phyloP scores from a whole-genome alignment of 371 early-diverging fungal species.

The Globomyces sp. region DNA sequence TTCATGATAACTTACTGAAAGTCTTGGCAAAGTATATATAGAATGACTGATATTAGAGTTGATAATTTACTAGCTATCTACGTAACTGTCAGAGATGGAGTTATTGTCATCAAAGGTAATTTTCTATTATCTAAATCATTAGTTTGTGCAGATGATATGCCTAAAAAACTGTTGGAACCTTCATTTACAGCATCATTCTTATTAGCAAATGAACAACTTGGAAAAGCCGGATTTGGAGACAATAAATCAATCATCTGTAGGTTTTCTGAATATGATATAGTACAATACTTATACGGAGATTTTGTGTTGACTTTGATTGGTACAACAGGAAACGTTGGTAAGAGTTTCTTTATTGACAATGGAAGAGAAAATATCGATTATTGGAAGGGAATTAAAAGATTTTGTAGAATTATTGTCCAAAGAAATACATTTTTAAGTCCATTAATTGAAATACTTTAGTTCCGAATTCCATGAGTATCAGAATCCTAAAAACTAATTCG shows the following conservation, averaged over 20 bases:
- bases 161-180: slow-evolving; percentile 4
- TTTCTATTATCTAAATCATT: background rate
- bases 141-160: slow-evolving; percentile 7
- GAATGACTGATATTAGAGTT: background rate
- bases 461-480: too few relatives aligned
- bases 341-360: background rate
- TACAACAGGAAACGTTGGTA: background rate
- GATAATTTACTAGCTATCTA: slow-evolving; percentile 7
- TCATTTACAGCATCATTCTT: slow-evolving; percentile 11
- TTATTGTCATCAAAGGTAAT: slow-evolving; percentile 10
- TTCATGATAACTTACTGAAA: too few relatives aligned
- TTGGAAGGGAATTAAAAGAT: slow-evolving; percentile 6
- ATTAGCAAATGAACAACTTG: slow-evolving; percentile 9
- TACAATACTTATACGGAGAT: background rate
- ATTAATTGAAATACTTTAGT: too few relatives aligned
- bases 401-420: slow-evolving; percentile 5
- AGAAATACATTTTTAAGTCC: background rate
- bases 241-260: slow-evolving; percentile 11
- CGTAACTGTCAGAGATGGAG: slow-evolving; percentile 7
- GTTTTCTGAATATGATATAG: slow-evolving; percentile 6
- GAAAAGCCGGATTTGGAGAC: background rate
- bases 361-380: background rate
- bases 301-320: slow-evolving; percentile 11
- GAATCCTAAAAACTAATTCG: too few relatives aligned
- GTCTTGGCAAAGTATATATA: too few relatives aligned